Base-by-base conservation (phyloP, 2,329 filamentous ascomycete genomes). In the Decorospora gaudefroyi region DNA sequence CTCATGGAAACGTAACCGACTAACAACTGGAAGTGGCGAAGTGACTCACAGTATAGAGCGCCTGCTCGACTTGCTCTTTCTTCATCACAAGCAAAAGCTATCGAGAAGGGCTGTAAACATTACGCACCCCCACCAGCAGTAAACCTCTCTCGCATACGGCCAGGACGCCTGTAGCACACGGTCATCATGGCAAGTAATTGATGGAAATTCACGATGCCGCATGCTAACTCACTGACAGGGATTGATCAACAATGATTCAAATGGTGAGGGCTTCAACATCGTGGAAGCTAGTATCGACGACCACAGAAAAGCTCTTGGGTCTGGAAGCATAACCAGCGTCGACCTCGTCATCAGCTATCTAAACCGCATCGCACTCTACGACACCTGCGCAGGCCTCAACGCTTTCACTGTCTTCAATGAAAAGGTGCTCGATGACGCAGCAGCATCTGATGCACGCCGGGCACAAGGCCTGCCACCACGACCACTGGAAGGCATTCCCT, bases 401-500 rank as follows among this genome's bases (percentile, higher is more conserved):
- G 72, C 77, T 4, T 74, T 79, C 4, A 75, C 76, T 6, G 59
- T 79, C 10, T 61, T 80, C 48, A 80, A 78, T 46, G 58, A 65
- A 2, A 54, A 65, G 13, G 72, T 74, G 4, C 74, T 79, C 40
- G 67, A 74, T 8, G 76, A 77, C 55, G 76, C 77, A 7, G 59
- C 63, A 3, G 73, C 71, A 4, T 77, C 77, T 2, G 77, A 80
- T 62, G 66, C 68, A 1, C 64, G 73, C 8, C 68, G 76, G 27
- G 69, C 69, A 11, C 56, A 64, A 7, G 73, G 72, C 2, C 45
- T 66, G 4, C 37, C 66, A 8, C 46, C 51, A 3, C 64, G 74
- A 2, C 68, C 67, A 0, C 66, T 83, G 0, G 79, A 84, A 51
- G 78, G 81, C 1, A 80, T 84, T 5, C 79, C 80, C 0, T 82